A percentile compares a stretch with the other conserved stretches of the same genome.
phyloP scores from a whole-genome alignment of 176 grass and related monocot species.

The Aegilops bicornis region DNA sequence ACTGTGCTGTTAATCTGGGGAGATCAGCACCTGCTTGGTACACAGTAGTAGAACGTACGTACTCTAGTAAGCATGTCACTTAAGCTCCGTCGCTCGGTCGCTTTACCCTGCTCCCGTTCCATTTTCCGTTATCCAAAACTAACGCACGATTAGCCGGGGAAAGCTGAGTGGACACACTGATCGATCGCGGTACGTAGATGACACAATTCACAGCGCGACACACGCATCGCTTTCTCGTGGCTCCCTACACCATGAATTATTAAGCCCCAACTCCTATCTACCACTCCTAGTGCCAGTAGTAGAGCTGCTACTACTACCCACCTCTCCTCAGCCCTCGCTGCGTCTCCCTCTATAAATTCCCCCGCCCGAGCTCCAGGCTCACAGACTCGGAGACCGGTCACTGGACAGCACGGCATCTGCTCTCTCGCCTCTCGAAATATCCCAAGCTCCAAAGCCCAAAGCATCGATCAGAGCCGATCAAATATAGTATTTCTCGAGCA shows the following conservation, averaged over 20 bases:
- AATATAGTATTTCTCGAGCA: background rate
- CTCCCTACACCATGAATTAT: slow-evolving; percentile 2
- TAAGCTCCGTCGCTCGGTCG: background rate
- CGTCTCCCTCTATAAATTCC: slow-evolving; percentile 35
- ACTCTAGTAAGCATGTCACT: background rate
- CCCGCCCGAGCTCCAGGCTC: slow-evolving; percentile 6
- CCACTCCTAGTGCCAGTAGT: background rate
- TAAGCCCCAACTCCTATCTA: background rate
- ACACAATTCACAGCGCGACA: background rate
- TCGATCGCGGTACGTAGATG: too few relatives aligned
- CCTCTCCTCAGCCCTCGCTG: background rate
- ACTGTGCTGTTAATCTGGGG: background rate
- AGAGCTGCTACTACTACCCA: background rate
- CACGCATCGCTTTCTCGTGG: background rate
- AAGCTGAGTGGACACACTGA: background rate
- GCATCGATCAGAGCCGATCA: slow-evolving; percentile 18
- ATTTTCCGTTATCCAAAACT: slow-evolving; percentile 18
- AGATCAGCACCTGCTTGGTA: background rate
- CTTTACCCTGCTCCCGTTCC: background rate
- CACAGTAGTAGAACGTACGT: too few relatives aligned
- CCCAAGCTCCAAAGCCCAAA: background rate
- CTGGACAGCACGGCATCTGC: background rate
- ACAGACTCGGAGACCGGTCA: slow-evolving; percentile 29
- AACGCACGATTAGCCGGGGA: background rate
- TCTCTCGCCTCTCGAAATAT: slow-evolving; percentile 28